Evolutionary conservation across 805 yeast species (phyloP), one percentile per base, ranked within the genome.

Genomic region (Starmerella etchellsii): DNA sequence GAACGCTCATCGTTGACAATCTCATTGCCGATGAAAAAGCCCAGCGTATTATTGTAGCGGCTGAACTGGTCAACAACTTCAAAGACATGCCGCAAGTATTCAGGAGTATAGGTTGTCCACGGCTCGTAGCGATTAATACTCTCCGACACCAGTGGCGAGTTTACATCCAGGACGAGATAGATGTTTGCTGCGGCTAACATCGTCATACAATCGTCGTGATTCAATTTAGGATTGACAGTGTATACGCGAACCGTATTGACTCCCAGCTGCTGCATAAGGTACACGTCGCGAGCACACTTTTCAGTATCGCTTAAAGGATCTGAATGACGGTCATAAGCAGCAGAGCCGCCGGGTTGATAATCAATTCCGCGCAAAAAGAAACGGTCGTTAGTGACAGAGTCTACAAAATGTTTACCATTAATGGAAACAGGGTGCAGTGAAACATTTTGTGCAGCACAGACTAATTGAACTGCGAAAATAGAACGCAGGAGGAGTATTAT

Each of bases 301-400:
- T 69, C 62, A 3, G 76, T 69, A 53, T 83, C 78, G 2, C 94
- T 78, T 32, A 88, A 65, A 0, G 95, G 95, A 56, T 88, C 97
- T 37, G 56, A 34, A 44, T 49, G 34, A 45, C 64, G 20, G 76
- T 76, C 0, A 39, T 55, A 58, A 1, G 77, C 87, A 0, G 94
- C 77, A 0, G 94, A 78, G 0, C 96, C 97, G 9, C 96, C 96
- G 0, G 96, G 96, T 55, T 88, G 96, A 56, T 87, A 87, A 59
- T 88, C 97, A 1, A 88, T 81, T 16, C 97, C 97, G 59, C 73
- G 78, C 28, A 87, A 69, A 52, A 69, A 77, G 55, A 88, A 87
- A 75, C 76, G 51, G 45, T 77, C 76, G 26, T 72, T 67, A 1
- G 94, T 81, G 6, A 74, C 71, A 1, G 84, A 68, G 53, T 87